Conservation (phyloP, 768 basidiomycete species). For the Peribolospora kevripleyi region DNA sequence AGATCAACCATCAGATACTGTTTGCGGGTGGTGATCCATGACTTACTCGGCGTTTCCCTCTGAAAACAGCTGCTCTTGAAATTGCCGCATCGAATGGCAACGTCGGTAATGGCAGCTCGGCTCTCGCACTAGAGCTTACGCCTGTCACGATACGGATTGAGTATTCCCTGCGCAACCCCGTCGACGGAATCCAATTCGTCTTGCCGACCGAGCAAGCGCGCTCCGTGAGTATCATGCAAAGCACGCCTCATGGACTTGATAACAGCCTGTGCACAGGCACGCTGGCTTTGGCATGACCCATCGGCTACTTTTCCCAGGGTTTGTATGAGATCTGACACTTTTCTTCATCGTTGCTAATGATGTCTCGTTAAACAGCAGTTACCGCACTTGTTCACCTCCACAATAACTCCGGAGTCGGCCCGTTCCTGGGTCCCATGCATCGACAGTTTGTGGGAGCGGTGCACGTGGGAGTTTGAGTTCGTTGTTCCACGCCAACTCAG, state of each 20-base stretch:
- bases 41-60: slow-evolving; percentile 9
- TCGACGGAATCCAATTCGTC: slow-evolving; percentile 65
- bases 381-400: slow-evolving; percentile 76
- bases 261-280: background rate
- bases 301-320: slow-evolving; percentile 13
- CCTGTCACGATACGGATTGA: slow-evolving; percentile 51
- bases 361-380: slow-evolving; percentile 34
- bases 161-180: slow-evolving; percentile 59
- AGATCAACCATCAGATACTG: background rate
- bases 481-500: slow-evolving; percentile 38
- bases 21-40: background rate
- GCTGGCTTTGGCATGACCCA: background rate
- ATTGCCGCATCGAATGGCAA: slow-evolving; percentile 2
- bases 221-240: slow-evolving; percentile 33
- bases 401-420: slow-evolving; percentile 70
- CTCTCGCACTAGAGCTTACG: slow-evolving; percentile 36
- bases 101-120: background rate
- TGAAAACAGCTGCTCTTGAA: background rate
- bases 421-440: slow-evolving; percentile 97
- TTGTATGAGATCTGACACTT: background rate
- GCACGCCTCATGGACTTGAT: background rate
- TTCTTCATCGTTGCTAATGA: background rate
- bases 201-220: slow-evolving; percentile 58
- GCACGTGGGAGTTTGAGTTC: slow-evolving; percentile 96
- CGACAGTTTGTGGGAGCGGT: slow-evolving; percentile 83